Evolutionary conservation across 1,139 yeast species (phyloP), one percentile per base, ranked within the genome.

Genomic region (Saccharomycopsis hybrid): DNA sequence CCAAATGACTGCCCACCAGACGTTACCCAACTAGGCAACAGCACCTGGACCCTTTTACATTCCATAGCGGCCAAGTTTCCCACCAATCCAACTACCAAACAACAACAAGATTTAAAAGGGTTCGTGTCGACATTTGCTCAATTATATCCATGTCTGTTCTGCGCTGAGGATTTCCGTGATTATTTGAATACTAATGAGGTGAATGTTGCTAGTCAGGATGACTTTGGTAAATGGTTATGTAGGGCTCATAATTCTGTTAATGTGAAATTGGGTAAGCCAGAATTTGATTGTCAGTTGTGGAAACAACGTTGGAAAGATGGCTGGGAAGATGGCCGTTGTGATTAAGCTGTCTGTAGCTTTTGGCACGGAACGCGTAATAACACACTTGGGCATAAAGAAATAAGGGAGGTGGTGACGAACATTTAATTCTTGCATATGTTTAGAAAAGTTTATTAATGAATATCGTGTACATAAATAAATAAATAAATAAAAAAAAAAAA

Each of bases 221-320:
- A 80, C 50, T 78, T 92, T 58, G 95, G 97, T 1, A 72, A 68
- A 58, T 92, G 99, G 99, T 69, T 92, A 52, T 94, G 98, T 67
- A 85, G 82, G 56, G 97, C 97, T 3, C 98, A 92, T 67, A 92
- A 92, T 62, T 86, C 78, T 41, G 97, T 94, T 29, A 92, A 94
- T 64, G 70, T 63, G 18, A 90, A 89, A 64, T 65, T 90, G 31
- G 95, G 95, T 1, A 92, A 92, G 66, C 89, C 88, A 3, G 70
- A 71, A 54, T 92, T 92, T 62, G 89, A 92, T 63, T 92, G 97
- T 62, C 72, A 80, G 54, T 74, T 86, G 57, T 94, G 98, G 98
- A 83, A 82, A 61, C 80, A 85, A 60, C 79, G 98, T 62, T 92
- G 98, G 98, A 80, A 77, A 59, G 88, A 80, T 58, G 89, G 87